Evolutionary conservation across 345 rosid species (phyloP).

Genomic region (Ailanthus altissimus): DNA sequence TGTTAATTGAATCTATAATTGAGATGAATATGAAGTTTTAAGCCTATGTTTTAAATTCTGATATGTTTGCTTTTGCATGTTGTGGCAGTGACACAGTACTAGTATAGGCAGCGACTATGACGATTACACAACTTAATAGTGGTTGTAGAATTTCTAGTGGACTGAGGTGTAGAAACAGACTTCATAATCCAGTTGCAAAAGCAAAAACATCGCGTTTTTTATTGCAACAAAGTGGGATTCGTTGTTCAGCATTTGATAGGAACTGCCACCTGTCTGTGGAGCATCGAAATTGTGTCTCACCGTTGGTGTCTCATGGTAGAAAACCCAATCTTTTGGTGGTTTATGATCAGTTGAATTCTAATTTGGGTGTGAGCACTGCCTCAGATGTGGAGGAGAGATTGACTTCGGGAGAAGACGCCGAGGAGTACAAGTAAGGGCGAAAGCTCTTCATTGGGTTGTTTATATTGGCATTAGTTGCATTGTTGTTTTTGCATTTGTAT

Average conservation of each 20-base stretch:
- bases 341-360: slow-evolving; percentile 47
- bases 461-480: not conserved
- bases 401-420: slow-evolving; percentile 32
- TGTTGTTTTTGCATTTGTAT: not conserved
- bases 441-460: slow-evolving; percentile 25
- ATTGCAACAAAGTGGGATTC: slow-evolving; percentile 17
- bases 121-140: slow-evolving; percentile 41
- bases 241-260: slow-evolving; percentile 17
- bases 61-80: slow-evolving; percentile 9
- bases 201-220: slow-evolving; percentile 23
- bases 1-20: not conserved
- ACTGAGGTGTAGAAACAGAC: slow-evolving; percentile 32
- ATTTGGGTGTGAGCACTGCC: slow-evolving; percentile 42
- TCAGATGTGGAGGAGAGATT: slow-evolving; percentile 24
- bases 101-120: slow-evolving; percentile 41
- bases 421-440: slow-evolving; percentile 48
- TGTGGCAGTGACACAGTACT: not conserved
- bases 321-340: slow-evolving; percentile 30
- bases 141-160: slow-evolving; percentile 36
- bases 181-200: slow-evolving; percentile 23
- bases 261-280: slow-evolving; percentile 25
- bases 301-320: slow-evolving; percentile 35
- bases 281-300: slow-evolving; percentile 29
- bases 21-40: not conserved
- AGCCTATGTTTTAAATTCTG: not conserved